Percentiles rank a stretch among this genome's conserved stretches.
phyloP scores from a whole-genome alignment of 345 rosid species.

The Pugionium dolabratum region DNA sequence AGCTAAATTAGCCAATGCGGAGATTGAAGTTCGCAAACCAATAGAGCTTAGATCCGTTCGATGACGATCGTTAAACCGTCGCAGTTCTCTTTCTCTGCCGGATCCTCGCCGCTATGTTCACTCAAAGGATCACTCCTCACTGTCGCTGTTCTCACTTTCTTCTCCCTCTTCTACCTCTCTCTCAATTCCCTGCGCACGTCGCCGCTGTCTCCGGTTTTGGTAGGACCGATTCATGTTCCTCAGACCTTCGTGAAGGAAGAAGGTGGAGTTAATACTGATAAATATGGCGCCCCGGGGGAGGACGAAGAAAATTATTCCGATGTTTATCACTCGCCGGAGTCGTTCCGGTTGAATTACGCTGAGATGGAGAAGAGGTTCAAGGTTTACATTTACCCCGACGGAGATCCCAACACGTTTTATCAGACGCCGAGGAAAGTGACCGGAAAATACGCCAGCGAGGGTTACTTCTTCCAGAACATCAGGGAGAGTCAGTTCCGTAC shows the following conservation, averaged over 20 bases:
- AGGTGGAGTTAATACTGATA: neutral
- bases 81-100: constrained; percentile 33
- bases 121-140: constrained; percentile 64
- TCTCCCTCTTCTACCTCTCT: constrained; percentile 64
- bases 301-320: constrained; percentile 41
- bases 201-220: constrained; percentile 38
- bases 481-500: constrained; percentile 75
- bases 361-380: constrained; percentile 86
- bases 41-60: constrained; percentile 36
- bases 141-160: constrained; percentile 67
- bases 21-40: constrained; percentile 4
- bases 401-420: constrained; percentile 83
- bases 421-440: constrained; percentile 95
- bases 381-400: constrained; percentile 89
- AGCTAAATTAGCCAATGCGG: constrained; percentile 14
- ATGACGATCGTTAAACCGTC: constrained; percentile 56
- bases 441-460: constrained; percentile 97
- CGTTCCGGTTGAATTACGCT: constrained; percentile 63
- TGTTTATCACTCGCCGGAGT: constrained; percentile 64
- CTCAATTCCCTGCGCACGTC: constrained; percentile 57
- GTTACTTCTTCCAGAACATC: constrained; percentile 93
- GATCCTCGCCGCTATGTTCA: constrained; percentile 50
- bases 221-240: constrained; percentile 27
- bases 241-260: constrained; percentile 25
- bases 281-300: constrained; percentile 7